Evolutionary conservation across 148 eudicot genomes (phyloP).

Genomic region (Rhododendron henanense): DNA sequence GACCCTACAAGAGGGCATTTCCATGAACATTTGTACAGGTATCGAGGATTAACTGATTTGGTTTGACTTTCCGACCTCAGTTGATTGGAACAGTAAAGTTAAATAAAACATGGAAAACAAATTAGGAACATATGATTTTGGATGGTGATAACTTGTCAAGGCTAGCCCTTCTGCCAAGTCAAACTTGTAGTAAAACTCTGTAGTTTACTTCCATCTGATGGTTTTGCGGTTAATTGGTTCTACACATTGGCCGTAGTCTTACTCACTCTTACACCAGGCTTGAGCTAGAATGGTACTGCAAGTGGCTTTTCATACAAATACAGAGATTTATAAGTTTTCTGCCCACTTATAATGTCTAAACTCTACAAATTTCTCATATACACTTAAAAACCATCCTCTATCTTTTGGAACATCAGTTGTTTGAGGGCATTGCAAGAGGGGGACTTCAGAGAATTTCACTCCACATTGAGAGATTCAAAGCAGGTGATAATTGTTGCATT

Average conservation of each 20-base stretch:
- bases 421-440: slow-evolving; percentile 92
- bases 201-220: neutral
- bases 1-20: slow-evolving; percentile 49
- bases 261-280: too few species aligned
- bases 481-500: slow-evolving; percentile 44
- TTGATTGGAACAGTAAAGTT: neutral
- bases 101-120: neutral
- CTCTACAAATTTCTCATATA: neutral
- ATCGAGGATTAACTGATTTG: neutral
- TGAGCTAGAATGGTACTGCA: neutral
- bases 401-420: slow-evolving; percentile 47
- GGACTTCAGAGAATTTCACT: slow-evolving; percentile 55
- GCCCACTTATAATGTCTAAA: neutral
- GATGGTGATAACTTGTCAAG: neutral
- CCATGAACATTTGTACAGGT: slow-evolving; percentile 90
- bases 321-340: neutral
- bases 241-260: neutral
- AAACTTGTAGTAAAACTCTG: neutral
- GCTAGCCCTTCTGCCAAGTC: neutral
- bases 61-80: neutral
- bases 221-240: neutral
- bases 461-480: slow-evolving; percentile 59
- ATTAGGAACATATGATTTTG: neutral
- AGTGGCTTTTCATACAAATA: neutral
- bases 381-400: neutral